phyloP scores from a whole-genome alignment of 1,284 basidiomycete genomes.

The Inonotus obliquus region DNA sequence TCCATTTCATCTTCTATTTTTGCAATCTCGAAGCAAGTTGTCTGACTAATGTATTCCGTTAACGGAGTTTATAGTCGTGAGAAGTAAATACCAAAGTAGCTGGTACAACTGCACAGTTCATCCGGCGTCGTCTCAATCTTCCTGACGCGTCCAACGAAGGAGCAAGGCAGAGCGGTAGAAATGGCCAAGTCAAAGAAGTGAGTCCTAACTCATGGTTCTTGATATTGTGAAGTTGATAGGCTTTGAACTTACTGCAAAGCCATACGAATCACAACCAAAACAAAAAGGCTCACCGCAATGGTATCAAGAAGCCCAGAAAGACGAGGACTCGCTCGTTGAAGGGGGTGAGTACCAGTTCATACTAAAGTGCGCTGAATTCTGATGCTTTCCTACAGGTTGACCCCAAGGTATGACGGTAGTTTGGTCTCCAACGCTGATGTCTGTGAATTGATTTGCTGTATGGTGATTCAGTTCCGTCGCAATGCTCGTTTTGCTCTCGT shows the following conservation, averaged over 20 bases:
- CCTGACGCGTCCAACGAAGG: neutral
- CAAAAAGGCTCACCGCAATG: slow-evolving; percentile 96
- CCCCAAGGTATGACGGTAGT: slow-evolving; percentile 57
- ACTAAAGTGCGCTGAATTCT: slow-evolving; percentile 2
- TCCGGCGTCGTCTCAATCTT: neutral
- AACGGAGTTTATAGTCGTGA: neutral
- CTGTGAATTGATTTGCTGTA: slow-evolving; percentile 11
- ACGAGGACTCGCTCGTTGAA: slow-evolving; percentile 81
- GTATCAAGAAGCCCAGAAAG: slow-evolving; percentile 81
- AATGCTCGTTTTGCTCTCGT: slow-evolving; percentile 75
- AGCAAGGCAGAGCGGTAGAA: slow-evolving; percentile 8
- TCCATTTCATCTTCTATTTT: slow-evolving; percentile 2
- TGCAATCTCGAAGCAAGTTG: neutral
- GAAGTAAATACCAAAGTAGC: neutral
- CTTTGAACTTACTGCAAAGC: slow-evolving; percentile 33
- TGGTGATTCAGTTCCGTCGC: slow-evolving; percentile 69
- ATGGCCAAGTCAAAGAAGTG: slow-evolving; percentile 56
- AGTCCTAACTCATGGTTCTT: neutral
- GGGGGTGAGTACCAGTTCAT: slow-evolving; percentile 64
- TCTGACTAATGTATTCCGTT: neutral
- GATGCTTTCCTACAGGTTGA: slow-evolving; percentile 58
- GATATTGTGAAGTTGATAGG: neutral
- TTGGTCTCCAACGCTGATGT: neutral
- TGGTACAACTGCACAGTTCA: slow-evolving; percentile 13
- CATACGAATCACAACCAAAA: slow-evolving; percentile 93